Evolutionary conservation across 2,329 filamentous ascomycete genomes (phyloP), one percentile per base, ranked within the genome.

Genomic region (Cladophialophora yegresii): DNA sequence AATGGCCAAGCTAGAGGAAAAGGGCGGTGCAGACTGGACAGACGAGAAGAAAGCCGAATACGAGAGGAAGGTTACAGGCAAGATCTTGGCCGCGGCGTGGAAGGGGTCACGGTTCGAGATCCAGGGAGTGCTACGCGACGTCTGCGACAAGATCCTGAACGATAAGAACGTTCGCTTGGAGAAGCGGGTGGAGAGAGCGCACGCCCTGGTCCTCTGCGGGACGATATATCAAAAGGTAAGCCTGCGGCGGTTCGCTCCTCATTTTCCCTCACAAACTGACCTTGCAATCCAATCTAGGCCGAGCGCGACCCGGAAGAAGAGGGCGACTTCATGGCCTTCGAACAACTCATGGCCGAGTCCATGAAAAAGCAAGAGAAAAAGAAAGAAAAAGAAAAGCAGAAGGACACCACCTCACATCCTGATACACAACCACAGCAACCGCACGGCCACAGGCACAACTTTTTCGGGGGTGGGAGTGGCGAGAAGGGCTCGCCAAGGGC

Each of bases 291-390:
- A 16, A 40, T 51, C 54, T 70, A 97, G 93, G 91, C 93, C 47
- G 85, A 90, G 76, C 88, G 95, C 67, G 89, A 93, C 61, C 89
- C 93, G 49, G 95, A 99, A 69, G 95, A 99, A 81, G 95, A 99
- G 78, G 93, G 95, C 69, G 95, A 98, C 73, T 98, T 96, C 79
- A 96, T 99, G 86, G 93, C 93, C 16, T 99, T 99, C 72, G 95
- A 99, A 77, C 92, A 98, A 78, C 87, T 99, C 62, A 96, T 99
- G 77, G 93, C 95, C 57, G 95, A 99, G 76, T 93, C 93, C 4
- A 92, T 93, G 63, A 89, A 92, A 60, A 98, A 98, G 85, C 96
- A 97, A 79, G 92, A 95, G 70, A 84, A 85, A 74, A 86, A 90
- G 62, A 89, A 92, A 75, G 80, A 83, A 67, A 78, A 82, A 64